Percentiles rank a stretch among this genome's conserved stretches.
phyloP scores from a whole-genome alignment of 805 yeast genomes.

The Hanseniaspora taiwanica region DNA sequence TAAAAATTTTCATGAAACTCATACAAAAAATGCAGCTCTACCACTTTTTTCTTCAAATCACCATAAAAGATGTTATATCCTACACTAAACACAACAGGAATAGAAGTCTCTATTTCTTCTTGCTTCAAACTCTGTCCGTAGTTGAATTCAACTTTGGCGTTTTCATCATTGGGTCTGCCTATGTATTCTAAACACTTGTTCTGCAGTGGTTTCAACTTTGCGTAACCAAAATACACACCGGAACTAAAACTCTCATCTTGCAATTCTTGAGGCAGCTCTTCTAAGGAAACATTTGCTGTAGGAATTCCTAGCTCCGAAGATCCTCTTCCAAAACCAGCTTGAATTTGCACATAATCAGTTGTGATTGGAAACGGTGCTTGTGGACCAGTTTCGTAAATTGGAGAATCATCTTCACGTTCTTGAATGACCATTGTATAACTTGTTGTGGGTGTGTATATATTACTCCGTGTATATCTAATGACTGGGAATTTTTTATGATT shows the following conservation, averaged over 20 bases:
- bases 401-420: constrained; percentile 13
- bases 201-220: constrained; percentile 22
- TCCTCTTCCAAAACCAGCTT: constrained; percentile 91
- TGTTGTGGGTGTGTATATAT: too few relatives aligned
- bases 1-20: constrained; percentile 57
- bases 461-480: too few relatives aligned
- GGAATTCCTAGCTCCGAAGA: constrained; percentile 89
- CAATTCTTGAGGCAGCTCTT: constrained; percentile 29
- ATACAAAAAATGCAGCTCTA: constrained; percentile 79
- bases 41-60: constrained; percentile 52
- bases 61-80: constrained; percentile 93
- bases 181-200: constrained; percentile 12
- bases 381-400: constrained; percentile 28
- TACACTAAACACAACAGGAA: constrained; percentile 89
- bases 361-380: constrained; percentile 36
- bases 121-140: constrained; percentile 39
- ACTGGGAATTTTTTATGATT: too few relatives aligned
- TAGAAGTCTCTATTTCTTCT: constrained; percentile 27
- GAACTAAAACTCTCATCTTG: constrained; percentile 30
- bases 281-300: constrained; percentile 77
- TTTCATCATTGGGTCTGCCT: constrained; percentile 25
- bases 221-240: constrained; percentile 89
- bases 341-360: constrained; percentile 32
- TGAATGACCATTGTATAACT: constrained; percentile 1
- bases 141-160: constrained; percentile 29